Percentiles rank a stretch among this genome's conserved stretches.
These are phyloP conservation scores for Paramecium primaurelia DNA, from an alignment of 73 alveolate genomes.

Conservation along the genomic window DNA sequence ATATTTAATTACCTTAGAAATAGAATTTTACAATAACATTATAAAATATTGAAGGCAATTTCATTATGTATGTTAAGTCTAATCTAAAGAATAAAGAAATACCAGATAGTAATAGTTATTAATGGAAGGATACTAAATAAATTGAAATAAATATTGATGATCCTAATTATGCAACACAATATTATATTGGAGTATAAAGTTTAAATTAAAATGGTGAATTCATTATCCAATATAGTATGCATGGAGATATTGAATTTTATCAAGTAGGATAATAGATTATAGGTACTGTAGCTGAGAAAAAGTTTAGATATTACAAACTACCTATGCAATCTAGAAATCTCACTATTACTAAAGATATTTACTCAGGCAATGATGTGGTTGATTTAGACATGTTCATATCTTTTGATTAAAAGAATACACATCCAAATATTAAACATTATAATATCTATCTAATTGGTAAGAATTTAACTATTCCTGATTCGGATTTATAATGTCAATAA, in stretches of 20 bases:
- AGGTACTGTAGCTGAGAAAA: neutral
- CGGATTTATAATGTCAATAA: neutral
- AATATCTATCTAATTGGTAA: neutral
- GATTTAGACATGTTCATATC: neutral
- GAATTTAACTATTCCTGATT: neutral
- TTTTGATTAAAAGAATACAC: neutral
- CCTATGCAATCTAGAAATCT: constrained; percentile 5
- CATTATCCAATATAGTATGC: neutral
- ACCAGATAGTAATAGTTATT: neutral
- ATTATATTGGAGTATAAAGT: neutral
- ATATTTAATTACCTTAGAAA: neutral
- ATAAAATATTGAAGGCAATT: neutral
- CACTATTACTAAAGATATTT: constrained; percentile 8
- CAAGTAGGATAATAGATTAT: constrained; percentile 4
- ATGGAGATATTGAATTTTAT: neutral
- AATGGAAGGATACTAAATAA: neutral
- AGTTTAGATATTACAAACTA: neutral
- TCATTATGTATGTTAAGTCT: neutral
- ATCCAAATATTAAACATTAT: neutral
- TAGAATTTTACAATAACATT: neutral
- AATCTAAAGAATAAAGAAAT: neutral
- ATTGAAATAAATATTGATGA: neutral
- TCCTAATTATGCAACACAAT: neutral
- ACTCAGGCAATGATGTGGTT: neutral
- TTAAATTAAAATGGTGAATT: neutral